Conservation (phyloP, 2,329 filamentous ascomycete genomes). For the Dichotomopilus funicola region DNA sequence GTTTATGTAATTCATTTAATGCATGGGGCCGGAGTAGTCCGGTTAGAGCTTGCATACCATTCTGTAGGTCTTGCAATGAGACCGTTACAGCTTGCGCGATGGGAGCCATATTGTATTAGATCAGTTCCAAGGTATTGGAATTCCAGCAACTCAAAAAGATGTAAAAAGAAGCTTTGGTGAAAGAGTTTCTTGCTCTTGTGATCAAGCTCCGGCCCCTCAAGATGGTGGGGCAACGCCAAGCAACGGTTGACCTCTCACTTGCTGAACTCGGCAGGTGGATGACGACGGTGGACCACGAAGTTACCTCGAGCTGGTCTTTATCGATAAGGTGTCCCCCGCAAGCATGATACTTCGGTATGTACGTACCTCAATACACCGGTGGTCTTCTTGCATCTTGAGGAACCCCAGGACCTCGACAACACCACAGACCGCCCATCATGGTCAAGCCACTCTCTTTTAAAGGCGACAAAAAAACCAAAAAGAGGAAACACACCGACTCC, state of each 20-base stretch:
- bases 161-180: background rate
- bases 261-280: constrained; percentile 14
- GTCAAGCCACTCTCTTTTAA: constrained; percentile 92
- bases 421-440: constrained; percentile 42
- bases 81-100: constrained; percentile 53
- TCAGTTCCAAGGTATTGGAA: background rate
- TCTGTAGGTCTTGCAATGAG: constrained; percentile 54
- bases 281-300: constrained; percentile 1
- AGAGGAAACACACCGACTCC: constrained; percentile 67
- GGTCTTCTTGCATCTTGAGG: too few species aligned
- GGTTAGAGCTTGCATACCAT: constrained; percentile 37
- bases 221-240: constrained; percentile 15
- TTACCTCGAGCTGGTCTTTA: constrained; percentile 5
- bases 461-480: constrained; percentile 92
- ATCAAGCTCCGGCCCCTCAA: constrained; percentile 9
- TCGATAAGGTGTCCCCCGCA: constrained; percentile 12
- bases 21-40: too few species aligned
- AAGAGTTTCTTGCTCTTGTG: background rate
- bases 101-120: constrained; percentile 34
- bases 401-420: background rate
- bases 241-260: constrained; percentile 8
- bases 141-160: background rate
- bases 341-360: too few species aligned
- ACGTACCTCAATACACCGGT: too few species aligned
- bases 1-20: too few species aligned